Base-by-base conservation (phyloP, 352 stramenopile species). In the Stramenopiles sp. region DNA sequence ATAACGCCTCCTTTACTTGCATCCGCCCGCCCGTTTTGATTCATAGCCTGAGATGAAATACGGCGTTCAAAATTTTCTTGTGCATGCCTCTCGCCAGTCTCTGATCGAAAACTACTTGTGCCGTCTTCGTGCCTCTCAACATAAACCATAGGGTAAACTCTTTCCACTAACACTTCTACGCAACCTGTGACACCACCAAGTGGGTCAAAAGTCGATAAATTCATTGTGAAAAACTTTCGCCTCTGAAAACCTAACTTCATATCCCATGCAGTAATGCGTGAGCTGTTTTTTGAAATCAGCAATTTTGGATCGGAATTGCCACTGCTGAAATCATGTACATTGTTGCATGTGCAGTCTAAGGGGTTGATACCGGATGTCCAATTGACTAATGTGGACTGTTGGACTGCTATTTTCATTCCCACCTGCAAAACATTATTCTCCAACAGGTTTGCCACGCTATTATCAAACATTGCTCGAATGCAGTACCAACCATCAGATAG, bases 401-500 rank as follows among this genome's bases (percentile, higher is more conserved):
- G 71, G 8, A 93, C 82, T 32, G 88, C 81, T 0, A 94, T 75
- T 84, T 94, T 93, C 30, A 86, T 89, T 8, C 89, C 90, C 7
- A 90, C 84, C 27, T 67, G 33, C 81, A 93, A 90, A 67, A 85
- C 85, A 0, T 84, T 81, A 8, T 82, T 80, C 0, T 84, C 32
- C 7, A 93, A 81, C 81, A 88, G 85, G 32, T 83, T 80, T 30
- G 78, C 76, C 0, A 94, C 82, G n/a, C 83, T 80, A 44, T 22
- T 32, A 84, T 93, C 90, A 0, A 92, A 78, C 0, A 84, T 76
- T 39, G 87, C 88, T 80, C 86, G 83, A 14, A 93, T 81, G 44
- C 85, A 82, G 84, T 93, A 93, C 90, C 90, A 94, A 0, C 89
- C 89, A 85, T 93, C 90, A 30, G 87, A 91, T 0, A 93, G 81